phyloP scores from a whole-genome alignment of 768 basidiomycete species.

The Agrocybe praecox region DNA sequence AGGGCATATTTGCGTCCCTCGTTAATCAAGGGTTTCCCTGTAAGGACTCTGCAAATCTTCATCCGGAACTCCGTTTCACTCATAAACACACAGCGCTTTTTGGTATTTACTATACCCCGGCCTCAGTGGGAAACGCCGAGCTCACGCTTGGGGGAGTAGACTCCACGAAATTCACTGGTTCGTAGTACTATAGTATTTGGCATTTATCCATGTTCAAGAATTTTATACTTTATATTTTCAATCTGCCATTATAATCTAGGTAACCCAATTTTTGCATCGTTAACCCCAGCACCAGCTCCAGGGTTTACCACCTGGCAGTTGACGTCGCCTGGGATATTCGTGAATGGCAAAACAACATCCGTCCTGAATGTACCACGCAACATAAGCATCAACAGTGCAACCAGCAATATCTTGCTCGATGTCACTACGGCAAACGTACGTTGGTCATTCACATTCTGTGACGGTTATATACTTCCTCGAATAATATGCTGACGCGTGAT shows the following conservation, averaged over 20 bases:
- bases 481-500: too few species aligned
- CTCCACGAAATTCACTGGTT: slow-evolving; percentile 51
- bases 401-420: slow-evolving; percentile 55
- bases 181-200: too few species aligned
- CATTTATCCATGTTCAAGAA: too few species aligned
- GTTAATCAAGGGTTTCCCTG: slow-evolving; percentile 51
- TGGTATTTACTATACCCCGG: slow-evolving; percentile 51
- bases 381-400: slow-evolving; percentile 61
- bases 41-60: too few species aligned
- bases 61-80: too few species aligned
- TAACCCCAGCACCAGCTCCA: slow-evolving; percentile 25
- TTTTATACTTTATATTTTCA: too few species aligned
- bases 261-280: slow-evolving; percentile 42
- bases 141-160: slow-evolving; percentile 57
- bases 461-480: too few species aligned
- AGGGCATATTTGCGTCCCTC: slow-evolving; percentile 53
- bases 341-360: slow-evolving; percentile 54
- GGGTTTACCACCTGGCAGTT: slow-evolving; percentile 46
- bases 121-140: slow-evolving; percentile 49
- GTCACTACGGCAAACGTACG: slow-evolving; percentile 52
- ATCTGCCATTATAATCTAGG: slow-evolving; percentile 35
- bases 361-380: slow-evolving; percentile 39
- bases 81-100: slow-evolving; percentile 41
- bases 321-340: slow-evolving; percentile 43
- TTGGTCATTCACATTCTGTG: too few species aligned